Evolutionary conservation across 805 yeast genomes (phyloP).

Genomic region (Dipodascopsis tothii): DNA sequence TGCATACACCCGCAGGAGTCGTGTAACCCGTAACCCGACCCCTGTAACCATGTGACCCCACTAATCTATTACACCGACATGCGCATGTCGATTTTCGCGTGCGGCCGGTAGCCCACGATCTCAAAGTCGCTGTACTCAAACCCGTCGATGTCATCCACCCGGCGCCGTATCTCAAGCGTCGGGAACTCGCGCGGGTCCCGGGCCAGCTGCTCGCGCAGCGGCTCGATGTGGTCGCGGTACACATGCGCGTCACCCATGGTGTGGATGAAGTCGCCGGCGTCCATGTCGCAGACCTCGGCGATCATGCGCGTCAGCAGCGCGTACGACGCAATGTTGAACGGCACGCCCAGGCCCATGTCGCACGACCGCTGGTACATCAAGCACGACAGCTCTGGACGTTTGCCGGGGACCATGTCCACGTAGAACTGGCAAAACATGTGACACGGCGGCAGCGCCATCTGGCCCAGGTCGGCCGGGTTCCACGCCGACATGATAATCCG

Average conservation of each 20-base stretch:
- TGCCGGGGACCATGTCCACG: constrained; percentile 66
- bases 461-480: constrained; percentile 92
- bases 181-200: constrained; percentile 81
- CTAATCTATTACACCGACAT: constrained; percentile 73
- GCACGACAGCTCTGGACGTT: constrained; percentile 70
- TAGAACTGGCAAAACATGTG: constrained; percentile 94
- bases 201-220: constrained; percentile 67
- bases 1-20: no score
- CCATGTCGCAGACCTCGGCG: constrained; percentile 91
- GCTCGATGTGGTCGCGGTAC: constrained; percentile 86
- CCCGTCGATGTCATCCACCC: constrained; percentile 70
- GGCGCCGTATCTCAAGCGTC: constrained; percentile 58
- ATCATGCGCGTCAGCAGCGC: constrained; percentile 89
- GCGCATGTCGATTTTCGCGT: constrained; percentile 80
- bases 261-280: constrained; percentile 90
- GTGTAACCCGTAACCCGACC: not conserved
- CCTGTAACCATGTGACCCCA: not conserved
- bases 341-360: constrained; percentile 99
- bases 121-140: constrained; percentile 84
- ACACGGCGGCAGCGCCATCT: constrained; percentile 98
- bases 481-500: constrained; percentile 93
- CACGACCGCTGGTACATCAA: constrained; percentile 93
- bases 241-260: constrained; percentile 97
- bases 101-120: constrained; percentile 70
- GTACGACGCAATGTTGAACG: constrained; percentile 95